phyloP scores from a whole-genome alignment of 345 rosid species.

The Sonneratia alba region DNA sequence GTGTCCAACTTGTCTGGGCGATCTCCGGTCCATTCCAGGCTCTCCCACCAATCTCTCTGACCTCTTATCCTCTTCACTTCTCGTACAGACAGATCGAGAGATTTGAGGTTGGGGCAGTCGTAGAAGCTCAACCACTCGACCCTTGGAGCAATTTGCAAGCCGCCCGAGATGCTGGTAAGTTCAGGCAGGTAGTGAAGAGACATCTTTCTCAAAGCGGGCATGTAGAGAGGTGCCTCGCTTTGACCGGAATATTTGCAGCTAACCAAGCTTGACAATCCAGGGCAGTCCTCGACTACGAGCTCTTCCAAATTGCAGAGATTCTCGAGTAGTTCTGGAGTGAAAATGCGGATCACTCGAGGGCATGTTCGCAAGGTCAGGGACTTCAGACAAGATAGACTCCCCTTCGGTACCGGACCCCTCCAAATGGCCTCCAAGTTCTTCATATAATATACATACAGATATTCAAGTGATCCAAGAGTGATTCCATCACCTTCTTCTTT shows the following conservation, averaged over 20 bases:
- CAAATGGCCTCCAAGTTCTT: not conserved
- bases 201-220: conserved; percentile 7
- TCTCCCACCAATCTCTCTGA: not conserved
- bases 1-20: not conserved
- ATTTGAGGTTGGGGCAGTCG: conserved; percentile 12
- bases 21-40: not conserved
- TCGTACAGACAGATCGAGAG: conserved; percentile 7
- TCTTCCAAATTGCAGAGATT: conserved; percentile 12
- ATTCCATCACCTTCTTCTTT: not conserved
- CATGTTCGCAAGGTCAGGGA: conserved; percentile 8
- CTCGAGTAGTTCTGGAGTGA: conserved; percentile 2
- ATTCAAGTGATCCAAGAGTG: conserved; percentile 9
- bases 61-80: conserved; percentile 10
- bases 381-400: conserved; percentile 1
- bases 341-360: not conserved
- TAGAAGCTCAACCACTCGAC: conserved; percentile 9
- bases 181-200: conserved; percentile 10
- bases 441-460: conserved; percentile 16
- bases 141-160: conserved; percentile 9
- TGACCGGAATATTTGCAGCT: not conserved
- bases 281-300: conserved; percentile 8
- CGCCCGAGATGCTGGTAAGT: not conserved
- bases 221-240: not conserved
- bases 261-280: not conserved
- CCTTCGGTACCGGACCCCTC: not conserved